Base-by-base conservation (phyloP, 2,329 filamentous ascomycete species). In the Clarireedia homoeocarpa region DNA sequence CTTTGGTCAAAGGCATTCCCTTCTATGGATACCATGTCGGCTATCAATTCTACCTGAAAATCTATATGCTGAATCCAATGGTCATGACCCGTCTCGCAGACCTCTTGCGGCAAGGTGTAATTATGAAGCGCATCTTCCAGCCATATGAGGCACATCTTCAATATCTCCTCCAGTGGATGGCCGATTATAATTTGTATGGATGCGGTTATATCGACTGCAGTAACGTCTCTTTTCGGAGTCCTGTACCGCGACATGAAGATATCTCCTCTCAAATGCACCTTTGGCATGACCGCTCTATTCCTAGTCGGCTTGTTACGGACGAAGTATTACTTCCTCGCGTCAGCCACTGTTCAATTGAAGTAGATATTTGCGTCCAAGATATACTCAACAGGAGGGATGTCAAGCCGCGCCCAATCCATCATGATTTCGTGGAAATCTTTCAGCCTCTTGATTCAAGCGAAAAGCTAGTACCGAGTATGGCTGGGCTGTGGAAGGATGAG, bases 11-110 rank as follows among this genome's bases (percentile, higher is more conserved):
- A 70, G 94, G 91, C 3, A 79, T 95, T 20, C 94, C 95, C 0
- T 99, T 96, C 73, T 99, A 95, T 69, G 95, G 94, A 17, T 97
- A 94, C 68, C 81, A 95, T 71, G 90, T 97, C 51, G 94, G 95
- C 54, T 95, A 95, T 71, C 84, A 81, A 45, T 88, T 88, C 71
- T 99, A 89, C 67, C 82, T 96, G 65, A 99, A 99, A 71, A 88
- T 99, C 56, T 97, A 99, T 70, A 81, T 97, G 73, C 81, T 95
- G 63, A 95, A 95, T 65, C 92, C 94, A 0, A 71, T 84, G 45
- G 82, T 92, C 59, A 95, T 94, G 81, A 90, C 85, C n/a, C 83
- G 92, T 34, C 77, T 97, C 57, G 84, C 89, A 26, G 91, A 97
- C 67, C 77, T 99, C 48, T 77, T 99, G 44, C 85, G 89, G 17